Evolutionary conservation across 495 filamentous ascomycete genomes (phyloP).

Genomic region (Penicillium bialowiezense): DNA sequence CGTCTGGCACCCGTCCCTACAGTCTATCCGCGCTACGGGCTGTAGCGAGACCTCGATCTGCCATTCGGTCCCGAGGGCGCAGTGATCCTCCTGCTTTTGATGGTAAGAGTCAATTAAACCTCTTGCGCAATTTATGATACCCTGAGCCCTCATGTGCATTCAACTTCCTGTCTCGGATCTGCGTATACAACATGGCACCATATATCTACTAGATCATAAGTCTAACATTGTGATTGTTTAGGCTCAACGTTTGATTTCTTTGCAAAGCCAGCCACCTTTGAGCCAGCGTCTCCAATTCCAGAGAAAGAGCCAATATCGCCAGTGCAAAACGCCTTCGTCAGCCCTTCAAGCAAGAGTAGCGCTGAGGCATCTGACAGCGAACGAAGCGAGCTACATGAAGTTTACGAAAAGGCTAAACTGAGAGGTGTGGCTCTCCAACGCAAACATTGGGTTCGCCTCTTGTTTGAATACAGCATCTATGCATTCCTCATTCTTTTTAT

Average conservation of each 20-base stretch:
- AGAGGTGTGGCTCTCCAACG: slow-evolving; percentile 30
- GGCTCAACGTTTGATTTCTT: slow-evolving; percentile 7
- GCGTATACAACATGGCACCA: not conserved
- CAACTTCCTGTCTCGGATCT: too few species aligned
- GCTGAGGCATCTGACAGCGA: slow-evolving; percentile 5
- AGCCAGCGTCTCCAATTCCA: slow-evolving; percentile 1
- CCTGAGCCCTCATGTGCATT: too few species aligned
- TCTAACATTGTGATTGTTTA: not conserved
- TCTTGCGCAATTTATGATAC: too few species aligned
- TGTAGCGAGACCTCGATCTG: slow-evolving; percentile 9
- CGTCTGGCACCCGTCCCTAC: slow-evolving; percentile 9
- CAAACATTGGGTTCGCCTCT: slow-evolving; percentile 28
- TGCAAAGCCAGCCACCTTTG: slow-evolving; percentile 1
- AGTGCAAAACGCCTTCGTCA: slow-evolving; percentile 11
- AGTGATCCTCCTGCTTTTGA: slow-evolving; percentile 18
- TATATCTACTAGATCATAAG: too few species aligned
- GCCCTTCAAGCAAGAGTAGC: slow-evolving; percentile 7
- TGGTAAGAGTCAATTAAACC: too few species aligned
- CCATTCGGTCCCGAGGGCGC: slow-evolving; percentile 8
- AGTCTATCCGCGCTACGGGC: slow-evolving; percentile 15
- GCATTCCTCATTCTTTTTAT: slow-evolving; percentile 26
- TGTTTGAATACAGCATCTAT: slow-evolving; percentile 39
- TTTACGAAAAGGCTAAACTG: slow-evolving; percentile 25
- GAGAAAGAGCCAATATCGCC: slow-evolving; percentile 19
- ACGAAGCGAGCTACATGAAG: slow-evolving; percentile 16